Base-by-base conservation (phyloP, 768 basidiomycete species). In the Harrya chromipes region DNA sequence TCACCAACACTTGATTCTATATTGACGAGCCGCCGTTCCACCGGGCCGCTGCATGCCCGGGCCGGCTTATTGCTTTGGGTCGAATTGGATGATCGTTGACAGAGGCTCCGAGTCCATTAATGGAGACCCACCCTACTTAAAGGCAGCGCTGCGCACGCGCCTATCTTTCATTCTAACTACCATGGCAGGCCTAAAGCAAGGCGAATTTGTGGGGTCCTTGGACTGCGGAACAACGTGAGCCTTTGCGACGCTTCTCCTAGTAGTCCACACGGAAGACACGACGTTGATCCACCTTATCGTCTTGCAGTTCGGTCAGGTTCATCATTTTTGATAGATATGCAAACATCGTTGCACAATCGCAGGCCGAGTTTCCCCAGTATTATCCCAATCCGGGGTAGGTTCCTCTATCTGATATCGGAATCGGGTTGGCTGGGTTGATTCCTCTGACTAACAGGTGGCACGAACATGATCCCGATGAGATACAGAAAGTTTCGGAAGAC, bases 161-260 rank as follows among this genome's bases (percentile, higher is more conserved):
- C 14, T 7, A 16, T 16, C 5, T 33, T 42, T 52, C 21, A 1
- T 37, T 36, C 21, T 4, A 21, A 40, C 50, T 8, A 31, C 23
- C 50, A 74, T 77, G 74, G 39, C 62, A 14, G 40, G 44, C 39
- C 70, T 76, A 44, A 83, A 80, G 60, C 78, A 81, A 59, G 84
- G 83, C 51, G 84, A 93, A 64, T 93, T 95, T 67, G 85, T 97
- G 38, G 94, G 91, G 47, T 90, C 91, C 43, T 75, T 97, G 52
- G 94, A 97, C 69, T 95, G 94, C 63, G 94, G 94, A 35, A 97
- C 94, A 42, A 97, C 94, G 92, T 94, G 60, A 65, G 89, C 72
- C 29, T 7, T 29, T 29, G 11, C 29, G 4, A 29, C 1, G 29
- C 29, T 29, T 29, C 26, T 26, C 29, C 4, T 4, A n/a, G n/a